Conservation (phyloP, 208 protist genomes). For the Porcisia deanei region DNA sequence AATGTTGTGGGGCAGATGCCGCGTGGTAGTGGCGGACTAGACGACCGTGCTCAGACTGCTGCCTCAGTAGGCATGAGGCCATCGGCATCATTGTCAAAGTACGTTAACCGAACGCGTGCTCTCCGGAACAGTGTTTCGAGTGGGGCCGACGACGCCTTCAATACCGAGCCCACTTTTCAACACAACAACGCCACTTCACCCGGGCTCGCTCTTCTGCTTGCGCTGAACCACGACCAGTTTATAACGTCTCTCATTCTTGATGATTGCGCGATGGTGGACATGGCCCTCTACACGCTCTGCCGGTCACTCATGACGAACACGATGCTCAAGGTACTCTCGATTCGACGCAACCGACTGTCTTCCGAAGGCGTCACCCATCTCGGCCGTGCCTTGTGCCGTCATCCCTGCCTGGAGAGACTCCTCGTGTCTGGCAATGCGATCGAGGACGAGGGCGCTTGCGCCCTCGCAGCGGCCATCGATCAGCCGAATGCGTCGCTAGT, state of each 20-base stretch:
- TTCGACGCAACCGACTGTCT: constrained; percentile 67
- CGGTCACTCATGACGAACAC: constrained; percentile 60
- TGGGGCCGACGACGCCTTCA: neutral
- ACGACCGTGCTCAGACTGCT: neutral
- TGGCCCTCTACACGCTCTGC: constrained; percentile 59
- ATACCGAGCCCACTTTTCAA: neutral
- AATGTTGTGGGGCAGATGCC: neutral
- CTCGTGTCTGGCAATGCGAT: constrained; percentile 69
- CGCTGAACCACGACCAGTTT: constrained; percentile 56
- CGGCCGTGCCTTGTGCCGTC: constrained; percentile 55
- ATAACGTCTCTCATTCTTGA: constrained; percentile 62
- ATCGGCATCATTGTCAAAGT: constrained; percentile 1
- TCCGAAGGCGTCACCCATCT: constrained; percentile 58
- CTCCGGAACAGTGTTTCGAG: neutral
- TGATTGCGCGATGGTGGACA: constrained; percentile 57
- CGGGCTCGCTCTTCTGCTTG: constrained; percentile 20
- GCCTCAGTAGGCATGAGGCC: neutral
- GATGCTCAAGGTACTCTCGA: constrained; percentile 50
- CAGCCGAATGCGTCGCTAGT: constrained; percentile 35
- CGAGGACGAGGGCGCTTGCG: constrained; percentile 78
- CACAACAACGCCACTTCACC: neutral
- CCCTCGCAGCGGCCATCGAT: constrained; percentile 66
- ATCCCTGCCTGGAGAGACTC: constrained; percentile 56
- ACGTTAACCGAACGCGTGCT: constrained; percentile 22
- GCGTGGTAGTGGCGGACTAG: neutral